Conservation (phyloP, 2,329 filamentous ascomycete species). For the Phaeophleospora eucalypticola region DNA sequence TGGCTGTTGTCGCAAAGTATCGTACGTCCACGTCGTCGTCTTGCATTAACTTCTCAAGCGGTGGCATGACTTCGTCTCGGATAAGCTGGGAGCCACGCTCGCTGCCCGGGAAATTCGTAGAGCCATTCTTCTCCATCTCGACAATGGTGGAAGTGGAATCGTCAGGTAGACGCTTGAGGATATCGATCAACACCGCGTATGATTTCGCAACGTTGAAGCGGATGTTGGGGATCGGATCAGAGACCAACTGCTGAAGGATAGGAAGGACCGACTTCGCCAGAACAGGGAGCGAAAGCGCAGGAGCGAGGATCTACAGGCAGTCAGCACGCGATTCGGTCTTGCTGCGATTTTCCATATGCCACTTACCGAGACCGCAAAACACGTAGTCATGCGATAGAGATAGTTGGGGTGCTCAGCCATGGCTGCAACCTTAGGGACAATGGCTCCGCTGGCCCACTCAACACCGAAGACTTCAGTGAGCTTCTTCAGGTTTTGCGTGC, state of each 20-base stretch:
- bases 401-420: slow-evolving; percentile 99
- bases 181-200: slow-evolving; percentile 82
- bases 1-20: slow-evolving; percentile 92
- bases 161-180: slow-evolving; percentile 85
- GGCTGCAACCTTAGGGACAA: slow-evolving; percentile 96
- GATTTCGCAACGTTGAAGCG: slow-evolving; percentile 99
- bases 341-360: neutral
- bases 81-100: slow-evolving; percentile 32
- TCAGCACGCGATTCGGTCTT: slow-evolving; percentile 10
- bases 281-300: slow-evolving; percentile 87
- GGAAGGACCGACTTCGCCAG: slow-evolving; percentile 91
- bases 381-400: slow-evolving; percentile 99
- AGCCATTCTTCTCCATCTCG: slow-evolving; percentile 74
- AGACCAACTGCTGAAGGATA: slow-evolving; percentile 90
- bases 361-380: slow-evolving; percentile 94
- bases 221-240: slow-evolving; percentile 96
- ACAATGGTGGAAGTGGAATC: slow-evolving; percentile 69
- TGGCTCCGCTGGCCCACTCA: slow-evolving; percentile 93
- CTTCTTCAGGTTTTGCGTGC: slow-evolving; percentile 96
- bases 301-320: slow-evolving; percentile 71
- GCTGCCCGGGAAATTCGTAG: slow-evolving; percentile 47
- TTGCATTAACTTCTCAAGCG: slow-evolving; percentile 90
- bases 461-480: slow-evolving; percentile 97
- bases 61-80: slow-evolving; percentile 68
- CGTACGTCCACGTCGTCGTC: slow-evolving; percentile 97